Evolutionary conservation across 2,329 filamentous ascomycete genomes (phyloP).

Genomic region (Aspergillus sp.): DNA sequence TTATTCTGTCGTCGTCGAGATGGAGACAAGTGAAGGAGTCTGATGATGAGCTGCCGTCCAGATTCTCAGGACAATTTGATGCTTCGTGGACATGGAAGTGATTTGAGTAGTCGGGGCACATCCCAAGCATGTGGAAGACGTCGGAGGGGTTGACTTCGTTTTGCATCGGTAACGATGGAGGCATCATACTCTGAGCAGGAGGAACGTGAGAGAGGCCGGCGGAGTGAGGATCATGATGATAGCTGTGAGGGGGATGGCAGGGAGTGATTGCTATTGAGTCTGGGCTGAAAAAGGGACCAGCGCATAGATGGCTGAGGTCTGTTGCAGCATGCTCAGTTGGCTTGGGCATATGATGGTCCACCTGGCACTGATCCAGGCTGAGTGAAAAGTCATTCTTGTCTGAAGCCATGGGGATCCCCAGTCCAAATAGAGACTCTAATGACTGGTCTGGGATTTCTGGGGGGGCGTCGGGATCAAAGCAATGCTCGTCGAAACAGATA

Average conservation of each 20-base stretch:
- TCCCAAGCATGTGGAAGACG: constrained; percentile 37
- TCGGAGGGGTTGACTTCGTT: constrained; percentile 35
- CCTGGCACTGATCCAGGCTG: constrained; percentile 17
- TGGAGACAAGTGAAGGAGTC: constrained; percentile 32
- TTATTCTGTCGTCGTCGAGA: constrained; percentile 30
- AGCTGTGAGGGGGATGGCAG: constrained; percentile 25
- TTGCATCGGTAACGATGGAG: constrained; percentile 25
- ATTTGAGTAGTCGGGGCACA: constrained; percentile 32
- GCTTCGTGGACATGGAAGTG: constrained; percentile 25
- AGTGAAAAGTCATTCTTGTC: constrained; percentile 29
- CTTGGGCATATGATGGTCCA: constrained; percentile 24
- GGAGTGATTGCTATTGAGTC: constrained; percentile 24
- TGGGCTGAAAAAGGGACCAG: constrained; percentile 18
- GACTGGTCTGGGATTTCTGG: constrained; percentile 24
- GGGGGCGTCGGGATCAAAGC: constrained; percentile 24
- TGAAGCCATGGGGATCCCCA: constrained; percentile 29
- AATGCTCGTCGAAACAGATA: constrained; percentile 41
- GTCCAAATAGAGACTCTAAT: constrained; percentile 34
- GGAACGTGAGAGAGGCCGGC: constrained; percentile 29
- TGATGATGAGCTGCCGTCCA: constrained; percentile 17
- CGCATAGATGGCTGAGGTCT: constrained; percentile 14
- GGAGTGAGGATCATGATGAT: constrained; percentile 30
- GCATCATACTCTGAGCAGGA: constrained; percentile 14
- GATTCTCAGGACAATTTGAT: constrained; percentile 12
- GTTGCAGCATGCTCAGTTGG: constrained; percentile 18